Evolutionary conservation across 2,329 filamentous ascomycete genomes (phyloP).

Genomic region (Zymoseptoria passerinii): DNA sequence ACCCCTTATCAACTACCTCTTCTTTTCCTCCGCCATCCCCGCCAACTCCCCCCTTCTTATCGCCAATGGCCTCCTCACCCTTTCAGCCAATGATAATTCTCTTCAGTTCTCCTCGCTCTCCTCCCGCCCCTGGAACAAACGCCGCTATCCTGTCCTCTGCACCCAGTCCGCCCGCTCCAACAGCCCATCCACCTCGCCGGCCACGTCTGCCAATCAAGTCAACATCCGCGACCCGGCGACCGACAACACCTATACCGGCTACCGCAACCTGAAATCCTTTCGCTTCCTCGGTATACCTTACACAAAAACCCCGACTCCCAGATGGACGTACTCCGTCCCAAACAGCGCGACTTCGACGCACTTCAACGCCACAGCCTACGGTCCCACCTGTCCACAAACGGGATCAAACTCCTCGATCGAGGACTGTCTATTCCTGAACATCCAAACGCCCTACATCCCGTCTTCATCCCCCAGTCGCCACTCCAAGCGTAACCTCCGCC

Average conservation of each 20-base stretch:
- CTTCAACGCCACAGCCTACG: slow-evolving; percentile 41
- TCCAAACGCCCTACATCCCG: slow-evolving; percentile 40
- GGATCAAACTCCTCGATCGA: slow-evolving; percentile 28
- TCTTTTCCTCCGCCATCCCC: slow-evolving; percentile 28
- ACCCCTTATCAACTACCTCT: slow-evolving; percentile 39
- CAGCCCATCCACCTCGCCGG: slow-evolving; percentile 27
- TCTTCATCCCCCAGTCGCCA: slow-evolving; percentile 22
- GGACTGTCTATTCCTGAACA: slow-evolving; percentile 44
- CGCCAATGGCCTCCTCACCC: slow-evolving; percentile 14
- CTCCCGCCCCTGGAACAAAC: slow-evolving; percentile 22
- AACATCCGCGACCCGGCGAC: slow-evolving; percentile 29
- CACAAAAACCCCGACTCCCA: slow-evolving; percentile 33
- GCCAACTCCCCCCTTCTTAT: slow-evolving; percentile 15
- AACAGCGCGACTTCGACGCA: slow-evolving; percentile 40
- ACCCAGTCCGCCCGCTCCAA: slow-evolving; percentile 39
- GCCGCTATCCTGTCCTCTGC: slow-evolving; percentile 42
- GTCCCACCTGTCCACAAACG: slow-evolving; percentile 37
- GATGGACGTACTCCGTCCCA: slow-evolving; percentile 41
- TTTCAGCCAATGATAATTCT: not conserved
- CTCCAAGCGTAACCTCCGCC: slow-evolving; percentile 33
- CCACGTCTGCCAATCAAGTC: slow-evolving; percentile 33
- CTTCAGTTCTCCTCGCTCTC: slow-evolving; percentile 19
- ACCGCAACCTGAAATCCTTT: slow-evolving; percentile 46
- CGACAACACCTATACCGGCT: slow-evolving; percentile 43
- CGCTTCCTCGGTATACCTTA: slow-evolving; percentile 42